Percentiles rank a stretch among this genome's conserved stretches.
Conservation (phyloP, 257 asterid genomes). For the Linaria vulgaris region DNA sequence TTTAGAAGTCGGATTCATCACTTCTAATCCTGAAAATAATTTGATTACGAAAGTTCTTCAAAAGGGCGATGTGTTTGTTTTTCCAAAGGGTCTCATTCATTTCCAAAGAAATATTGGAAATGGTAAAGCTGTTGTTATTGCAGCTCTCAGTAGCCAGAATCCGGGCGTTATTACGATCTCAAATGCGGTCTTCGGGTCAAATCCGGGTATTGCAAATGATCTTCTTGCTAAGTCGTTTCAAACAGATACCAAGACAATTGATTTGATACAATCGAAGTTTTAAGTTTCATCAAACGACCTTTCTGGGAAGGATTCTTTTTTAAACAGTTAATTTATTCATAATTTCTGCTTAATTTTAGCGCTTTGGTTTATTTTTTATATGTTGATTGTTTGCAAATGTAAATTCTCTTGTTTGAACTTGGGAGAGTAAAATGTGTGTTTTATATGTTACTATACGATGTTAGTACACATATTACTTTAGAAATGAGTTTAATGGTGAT, state of each 20-base stretch:
- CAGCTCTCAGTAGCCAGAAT: constrained; percentile 28
- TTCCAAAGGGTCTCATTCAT: constrained; percentile 30
- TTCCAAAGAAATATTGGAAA: constrained; percentile 26
- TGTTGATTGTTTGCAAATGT: no score
- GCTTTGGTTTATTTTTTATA: no score
- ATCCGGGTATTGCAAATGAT: constrained; percentile 29
- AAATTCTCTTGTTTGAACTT: no score
- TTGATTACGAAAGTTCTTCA: constrained; percentile 22
- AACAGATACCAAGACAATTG: constrained; percentile 11
- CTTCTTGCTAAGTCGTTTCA: constrained; percentile 34
- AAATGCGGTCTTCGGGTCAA: constrained; percentile 31
- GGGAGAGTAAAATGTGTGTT: no score
- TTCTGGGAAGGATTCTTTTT: no score
- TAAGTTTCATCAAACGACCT: background rate
- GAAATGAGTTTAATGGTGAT: no score
- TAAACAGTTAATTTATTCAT: no score
- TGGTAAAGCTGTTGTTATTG: constrained; percentile 19
- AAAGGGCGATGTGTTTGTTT: constrained; percentile 31
- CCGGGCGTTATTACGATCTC: constrained; percentile 30
- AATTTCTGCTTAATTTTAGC: no score
- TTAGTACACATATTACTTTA: no score
- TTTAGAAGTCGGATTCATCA: constrained; percentile 29
- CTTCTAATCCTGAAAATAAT: constrained; percentile 26
- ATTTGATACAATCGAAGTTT: constrained; percentile 8
- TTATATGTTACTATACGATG: no score